Evolutionary conservation across 2,329 filamentous ascomycete genomes (phyloP).

Genomic region (Phyllosticta ampelicida): DNA sequence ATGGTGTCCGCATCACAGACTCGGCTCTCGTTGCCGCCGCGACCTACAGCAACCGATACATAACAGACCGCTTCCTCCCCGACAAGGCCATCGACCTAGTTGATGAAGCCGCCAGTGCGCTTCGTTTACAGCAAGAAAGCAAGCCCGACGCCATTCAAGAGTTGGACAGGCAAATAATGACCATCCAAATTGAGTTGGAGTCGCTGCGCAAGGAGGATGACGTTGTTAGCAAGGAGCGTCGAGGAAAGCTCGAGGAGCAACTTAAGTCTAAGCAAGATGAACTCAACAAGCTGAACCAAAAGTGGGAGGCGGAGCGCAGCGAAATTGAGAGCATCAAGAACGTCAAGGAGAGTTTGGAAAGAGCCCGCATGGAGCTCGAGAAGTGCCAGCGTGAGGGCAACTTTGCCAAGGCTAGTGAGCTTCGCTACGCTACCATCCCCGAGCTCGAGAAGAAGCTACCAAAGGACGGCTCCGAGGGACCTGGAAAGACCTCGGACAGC

Average conservation of each 20-base stretch:
- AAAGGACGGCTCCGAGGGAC: slow-evolving; percentile 52
- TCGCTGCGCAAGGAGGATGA: slow-evolving; percentile 91
- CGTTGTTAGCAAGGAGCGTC: slow-evolving; percentile 73
- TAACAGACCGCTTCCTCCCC: slow-evolving; percentile 88
- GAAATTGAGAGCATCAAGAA: slow-evolving; percentile 83
- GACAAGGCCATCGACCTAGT: slow-evolving; percentile 97
- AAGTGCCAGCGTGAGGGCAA: slow-evolving; percentile 78
- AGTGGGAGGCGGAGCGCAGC: slow-evolving; percentile 81
- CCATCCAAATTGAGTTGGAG: slow-evolving; percentile 92
- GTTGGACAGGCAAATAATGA: slow-evolving; percentile 91
- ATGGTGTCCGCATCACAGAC: slow-evolving; percentile 91
- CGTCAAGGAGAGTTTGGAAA: slow-evolving; percentile 79
- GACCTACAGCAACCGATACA: slow-evolving; percentile 87
- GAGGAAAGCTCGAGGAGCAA: slow-evolving; percentile 72
- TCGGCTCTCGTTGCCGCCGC: slow-evolving; percentile 85
- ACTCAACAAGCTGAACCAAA: slow-evolving; percentile 59
- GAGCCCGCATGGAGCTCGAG: slow-evolving; percentile 73
- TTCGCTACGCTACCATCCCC: slow-evolving; percentile 82
- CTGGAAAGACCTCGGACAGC: slow-evolving; percentile 34
- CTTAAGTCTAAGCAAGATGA: slow-evolving; percentile 70
- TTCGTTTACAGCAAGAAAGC: slow-evolving; percentile 89
- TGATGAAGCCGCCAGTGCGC: slow-evolving; percentile 84
- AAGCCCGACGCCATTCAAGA: slow-evolving; percentile 92
- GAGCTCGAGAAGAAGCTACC: slow-evolving; percentile 68
- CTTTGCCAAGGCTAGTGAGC: slow-evolving; percentile 80